Evolutionary conservation across 1,284 basidiomycete species (phyloP), one percentile per base, ranked within the genome.

Genomic region (Fomitopsis pinicola): DNA sequence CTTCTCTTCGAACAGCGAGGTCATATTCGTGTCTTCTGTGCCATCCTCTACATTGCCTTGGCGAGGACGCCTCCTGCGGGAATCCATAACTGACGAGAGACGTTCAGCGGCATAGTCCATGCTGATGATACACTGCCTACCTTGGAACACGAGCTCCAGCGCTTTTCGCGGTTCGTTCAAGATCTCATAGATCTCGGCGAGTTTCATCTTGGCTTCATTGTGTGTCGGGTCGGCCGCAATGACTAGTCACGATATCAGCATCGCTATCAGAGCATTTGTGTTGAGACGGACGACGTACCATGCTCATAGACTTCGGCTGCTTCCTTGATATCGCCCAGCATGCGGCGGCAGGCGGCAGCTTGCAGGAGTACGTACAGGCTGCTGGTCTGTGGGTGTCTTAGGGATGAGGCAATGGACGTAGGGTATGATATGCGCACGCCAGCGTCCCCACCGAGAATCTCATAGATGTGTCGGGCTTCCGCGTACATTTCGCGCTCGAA

Each of bases 111-210:
- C 19, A 50, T 33, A 5, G 48, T 15, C 14, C 22, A 19, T 36
- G 12, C 1, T 14, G 19, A n/a, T 9, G 12, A 22, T 9, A 17
- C 36, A 36, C 30, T 15, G 3, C 72, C 36, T 64, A 92, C 94
- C 92, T 81, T 96, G 88, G 60, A 92, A 89, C 3, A 98, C 92
- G 1, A 97, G 77, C 26, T 92, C 88, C 0, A 97, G 80, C 0
- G 96, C 96, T 70, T 90, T 90, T 17, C 88, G 80, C 3, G 91
- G 88, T 66, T 95, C 85, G 46, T 90, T 88, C 65, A 91, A 75
- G 19, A 88, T 85, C 72, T 98, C 97, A 64, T 94, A 93, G 19
- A 96, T 86, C 63, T 93, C 92, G 0, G 96, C 96, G 0, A 98
- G 82, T 65, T 91, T 89, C 83, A 95, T 88, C 72, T 93, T 93